Base-by-base conservation (phyloP, 345 rosid genomes). In the Populus euphratica region DNA sequence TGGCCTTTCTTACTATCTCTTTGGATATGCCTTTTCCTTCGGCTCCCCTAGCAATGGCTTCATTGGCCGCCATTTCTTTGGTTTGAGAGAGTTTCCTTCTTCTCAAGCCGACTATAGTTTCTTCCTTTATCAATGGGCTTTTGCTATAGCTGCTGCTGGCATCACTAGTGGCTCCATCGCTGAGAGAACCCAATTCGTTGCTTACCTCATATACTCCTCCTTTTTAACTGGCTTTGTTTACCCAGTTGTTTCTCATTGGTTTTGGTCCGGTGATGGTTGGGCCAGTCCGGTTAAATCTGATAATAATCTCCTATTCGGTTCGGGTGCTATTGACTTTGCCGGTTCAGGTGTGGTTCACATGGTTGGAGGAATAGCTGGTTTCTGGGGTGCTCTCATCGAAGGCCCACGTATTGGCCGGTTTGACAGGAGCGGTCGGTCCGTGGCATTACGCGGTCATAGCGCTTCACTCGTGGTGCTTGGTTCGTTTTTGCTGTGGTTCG, bases 101-200 rank as follows among this genome's bases (percentile, higher is more conserved):
- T 1, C 10, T 4, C 0, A 0, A 0, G 75, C 61, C 21, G 91
- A 90, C 43, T 90, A 90, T 79, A 87, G 90, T 50, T 79, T 69
- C 67, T 90, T 90, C 75, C 86, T 90, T 18, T 90, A 78, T 75
- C 94, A 89, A 31, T 90, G 91, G 94, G 87, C 91, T 12, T 89
- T 90, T n/a, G 94, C 94, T 8, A 86, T 86, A 21, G 88, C 86
- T 2, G 86, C 88, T 18, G 88, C 86, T 4, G 86, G 88, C 2
- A 90, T 89, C 81, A 90, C 92, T 0, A 90, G 92, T 14, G 94
- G 94, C 54, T 90, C 94, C 2, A 90, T 91, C n/a, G 92, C 94
- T 0, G 91, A 90, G 79, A 84, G 92, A 68, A 90, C 94, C 52
- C 94, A 91, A 54, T 91, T 91, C 56, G 89, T 91, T 10, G 91